These are phyloP conservation scores for Ophiosphaerella herpotricha DNA, from an alignment of 2,329 filamentous ascomycete species.

Conservation along the genomic window DNA sequence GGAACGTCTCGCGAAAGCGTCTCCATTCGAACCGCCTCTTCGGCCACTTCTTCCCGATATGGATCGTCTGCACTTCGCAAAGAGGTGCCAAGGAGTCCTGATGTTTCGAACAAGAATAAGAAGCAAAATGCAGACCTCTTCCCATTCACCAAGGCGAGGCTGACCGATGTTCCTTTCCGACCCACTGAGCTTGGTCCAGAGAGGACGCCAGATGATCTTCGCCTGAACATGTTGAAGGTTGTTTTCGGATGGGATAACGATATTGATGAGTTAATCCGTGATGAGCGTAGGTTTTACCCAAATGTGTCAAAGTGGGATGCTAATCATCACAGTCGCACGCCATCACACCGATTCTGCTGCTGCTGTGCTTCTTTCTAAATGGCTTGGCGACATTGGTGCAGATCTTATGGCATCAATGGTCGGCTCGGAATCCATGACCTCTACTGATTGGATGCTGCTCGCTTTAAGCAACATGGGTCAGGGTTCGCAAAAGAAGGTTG, in stretches of 20 bases:
- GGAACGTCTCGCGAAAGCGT: slow-evolving; percentile 57
- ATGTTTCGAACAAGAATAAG: slow-evolving; percentile 66
- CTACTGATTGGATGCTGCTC: slow-evolving; percentile 95
- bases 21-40: slow-evolving; percentile 59
- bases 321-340: slow-evolving; percentile 59
- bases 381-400: slow-evolving; percentile 83
- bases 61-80: slow-evolving; percentile 74
- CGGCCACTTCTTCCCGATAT: slow-evolving; percentile 53
- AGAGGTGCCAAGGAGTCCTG: slow-evolving; percentile 78
- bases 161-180: slow-evolving; percentile 83
- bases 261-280: slow-evolving; percentile 76
- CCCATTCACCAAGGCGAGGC: slow-evolving; percentile 77
- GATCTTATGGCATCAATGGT: slow-evolving; percentile 79
- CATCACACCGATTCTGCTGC: slow-evolving; percentile 75
- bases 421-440: slow-evolving; percentile 82
- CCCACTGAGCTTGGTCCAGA: slow-evolving; percentile 61
- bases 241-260: slow-evolving; percentile 96
- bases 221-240: slow-evolving; percentile 86
- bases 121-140: slow-evolving; percentile 73
- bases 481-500: slow-evolving; percentile 83
- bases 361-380: slow-evolving; percentile 84
- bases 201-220: slow-evolving; percentile 70
- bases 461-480: slow-evolving; percentile 84
- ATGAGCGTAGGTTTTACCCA: slow-evolving; percentile 65
- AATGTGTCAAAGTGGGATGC: slow-evolving; percentile 1